Evolutionary conservation across 768 basidiomycete genomes (phyloP), one percentile per base, ranked within the genome.

Genomic region (Neoboletus magnificus): DNA sequence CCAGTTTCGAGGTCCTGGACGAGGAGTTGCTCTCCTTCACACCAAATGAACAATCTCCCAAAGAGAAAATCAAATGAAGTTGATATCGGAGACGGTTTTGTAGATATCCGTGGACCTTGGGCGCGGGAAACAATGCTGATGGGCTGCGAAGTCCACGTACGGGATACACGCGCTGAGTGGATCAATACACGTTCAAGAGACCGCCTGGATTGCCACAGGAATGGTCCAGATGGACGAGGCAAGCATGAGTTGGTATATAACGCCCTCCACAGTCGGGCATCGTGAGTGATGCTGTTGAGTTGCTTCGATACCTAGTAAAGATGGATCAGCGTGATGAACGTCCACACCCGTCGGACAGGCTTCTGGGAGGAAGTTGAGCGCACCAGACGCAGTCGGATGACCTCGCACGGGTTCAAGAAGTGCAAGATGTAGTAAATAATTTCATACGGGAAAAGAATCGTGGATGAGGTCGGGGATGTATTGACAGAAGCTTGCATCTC

Each of bases 171-270:
- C n/a, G 54, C 56, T 9, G 64, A 66, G 52, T 56, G 58, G 20
- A 53, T 48, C 50, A 66, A 48, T 10, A 54, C 40, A 16, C 32
- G 58, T 46, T 65, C 58, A 27, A 66, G 64, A 58, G 43, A 65
- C 36, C 49, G 54, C 8, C 36, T 32, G 5, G 64, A 65, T 25
- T 65, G 64, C 58, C 61, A 63, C 13, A 48, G 42, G 15, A 65
- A 64, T n/a, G 64, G 64, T 11, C 64, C 64, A n/a, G 61, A 48
- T 16, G 64, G 64, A 5, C 64, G 64, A 32, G 56, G 61, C 20
- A 65, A 39, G 35, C 42, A 18, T 27, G 64, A 63, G 11, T 33
- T 54, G 44, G 53, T 18, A 30, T 65, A 65, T 5, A 65, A 42
- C n/a, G 46, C 9, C 42, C 58, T 60, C 64, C 64, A 65, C 3